Conservation (phyloP, 305 asterid genomes). For the Solanum hybrid region DNA sequence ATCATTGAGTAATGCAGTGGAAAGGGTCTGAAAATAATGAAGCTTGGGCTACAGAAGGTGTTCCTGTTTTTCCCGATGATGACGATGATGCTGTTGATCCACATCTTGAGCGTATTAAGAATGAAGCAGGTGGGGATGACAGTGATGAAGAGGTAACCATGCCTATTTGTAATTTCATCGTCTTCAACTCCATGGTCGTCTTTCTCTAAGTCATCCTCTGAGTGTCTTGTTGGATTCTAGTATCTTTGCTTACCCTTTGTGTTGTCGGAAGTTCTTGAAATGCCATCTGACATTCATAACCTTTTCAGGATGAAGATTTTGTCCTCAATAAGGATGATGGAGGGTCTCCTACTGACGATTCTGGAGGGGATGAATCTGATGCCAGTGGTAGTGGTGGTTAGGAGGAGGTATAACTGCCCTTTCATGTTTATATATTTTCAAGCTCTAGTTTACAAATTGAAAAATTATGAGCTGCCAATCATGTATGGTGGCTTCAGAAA, state of each 20-base stretch:
- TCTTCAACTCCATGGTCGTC: background rate
- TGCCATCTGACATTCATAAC: background rate
- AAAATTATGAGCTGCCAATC: constrained; percentile 7
- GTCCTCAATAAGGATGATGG: constrained; percentile 64
- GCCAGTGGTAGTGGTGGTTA: constrained; percentile 62
- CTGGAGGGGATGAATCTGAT: constrained; percentile 83
- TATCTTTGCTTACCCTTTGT: background rate
- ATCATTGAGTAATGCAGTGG: constrained; percentile 31
- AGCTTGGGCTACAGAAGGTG: constrained; percentile 41
- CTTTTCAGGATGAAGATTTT: constrained; percentile 74
- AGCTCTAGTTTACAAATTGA: background rate
- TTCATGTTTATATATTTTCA: background rate
- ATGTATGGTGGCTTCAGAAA: constrained; percentile 32
- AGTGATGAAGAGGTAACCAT: constrained; percentile 81
- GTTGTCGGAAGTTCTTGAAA: background rate
- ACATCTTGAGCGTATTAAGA: constrained; percentile 80
- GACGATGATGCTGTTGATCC: constrained; percentile 87
- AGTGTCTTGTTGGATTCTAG: background rate
- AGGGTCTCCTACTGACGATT: constrained; percentile 96
- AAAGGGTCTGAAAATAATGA: constrained; percentile 62
- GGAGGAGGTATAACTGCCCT: constrained; percentile 41
- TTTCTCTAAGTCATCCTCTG: background rate
- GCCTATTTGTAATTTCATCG: background rate
- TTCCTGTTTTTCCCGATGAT: constrained; percentile 48
- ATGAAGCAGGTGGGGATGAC: constrained; percentile 67